phyloP scores from a whole-genome alignment of 192 early-diverging fungal species.

The Coemansia sp. region DNA sequence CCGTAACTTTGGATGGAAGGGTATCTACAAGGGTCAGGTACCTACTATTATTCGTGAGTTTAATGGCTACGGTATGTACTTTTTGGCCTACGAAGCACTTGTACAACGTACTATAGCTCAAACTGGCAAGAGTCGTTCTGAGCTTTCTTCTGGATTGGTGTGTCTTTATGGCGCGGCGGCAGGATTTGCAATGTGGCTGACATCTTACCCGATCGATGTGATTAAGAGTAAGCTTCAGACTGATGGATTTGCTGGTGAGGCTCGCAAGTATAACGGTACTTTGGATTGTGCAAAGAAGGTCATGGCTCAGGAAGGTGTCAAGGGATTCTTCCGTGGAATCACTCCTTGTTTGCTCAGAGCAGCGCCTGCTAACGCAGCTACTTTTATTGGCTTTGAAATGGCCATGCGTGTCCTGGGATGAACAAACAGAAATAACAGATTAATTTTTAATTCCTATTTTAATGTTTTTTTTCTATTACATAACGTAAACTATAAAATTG shows the following conservation, averaged over 20 bases:
- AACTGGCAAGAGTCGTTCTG: slow-evolving; percentile 57
- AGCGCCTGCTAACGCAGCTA: slow-evolving; percentile 89
- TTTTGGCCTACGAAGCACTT: slow-evolving; percentile 86
- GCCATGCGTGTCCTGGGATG: slow-evolving; percentile 57
- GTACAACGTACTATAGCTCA: slow-evolving; percentile 71
- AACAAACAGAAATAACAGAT: no score
- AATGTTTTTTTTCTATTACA: neutral
- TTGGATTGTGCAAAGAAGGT: slow-evolving; percentile 81
- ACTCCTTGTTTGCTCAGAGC: slow-evolving; percentile 85
- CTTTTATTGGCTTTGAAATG: slow-evolving; percentile 85
- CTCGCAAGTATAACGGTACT: slow-evolving; percentile 66
- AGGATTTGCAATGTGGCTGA: slow-evolving; percentile 82
- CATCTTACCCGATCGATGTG: slow-evolving; percentile 88
- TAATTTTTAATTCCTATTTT: neutral
- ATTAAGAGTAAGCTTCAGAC: slow-evolving; percentile 96
- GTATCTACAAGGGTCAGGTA: slow-evolving; percentile 88
- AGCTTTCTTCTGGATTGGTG: slow-evolving; percentile 75
- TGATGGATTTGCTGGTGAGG: slow-evolving; percentile 66
- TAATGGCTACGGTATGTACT: slow-evolving; percentile 92
- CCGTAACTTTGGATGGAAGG: slow-evolving; percentile 64
- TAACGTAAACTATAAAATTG: neutral
- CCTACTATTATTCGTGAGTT: slow-evolving; percentile 87
- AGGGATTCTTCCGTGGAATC: slow-evolving; percentile 85
- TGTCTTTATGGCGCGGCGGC: slow-evolving; percentile 78
- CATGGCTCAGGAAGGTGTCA: slow-evolving; percentile 70